These are phyloP conservation scores for Trypanosoma scelopori DNA, from an alignment of 208 protist species.

Conservation along the genomic window DNA sequence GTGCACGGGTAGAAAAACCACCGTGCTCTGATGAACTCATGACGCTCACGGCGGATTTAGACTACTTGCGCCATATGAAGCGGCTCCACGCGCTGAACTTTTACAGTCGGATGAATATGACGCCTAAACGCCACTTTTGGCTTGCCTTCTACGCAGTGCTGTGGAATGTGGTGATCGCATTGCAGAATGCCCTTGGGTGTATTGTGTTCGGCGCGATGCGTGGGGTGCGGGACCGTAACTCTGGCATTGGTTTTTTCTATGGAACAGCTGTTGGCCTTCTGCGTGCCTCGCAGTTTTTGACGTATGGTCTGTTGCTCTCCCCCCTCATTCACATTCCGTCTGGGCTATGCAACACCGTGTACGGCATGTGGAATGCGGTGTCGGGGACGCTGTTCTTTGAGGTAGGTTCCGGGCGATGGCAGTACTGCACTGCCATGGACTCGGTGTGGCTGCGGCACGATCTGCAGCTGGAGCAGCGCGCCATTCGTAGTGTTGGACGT, in stretches of 20 bases:
- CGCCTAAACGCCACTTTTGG: conserved; percentile 70
- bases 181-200: conserved; percentile 59
- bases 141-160: conserved; percentile 48
- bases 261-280: conserved; percentile 14
- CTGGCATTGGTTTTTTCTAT: conserved; percentile 22
- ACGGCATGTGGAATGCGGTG: conserved; percentile 64
- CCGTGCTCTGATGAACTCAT: conserved; percentile 1
- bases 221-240: conserved; percentile 23
- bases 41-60: conserved; percentile 43
- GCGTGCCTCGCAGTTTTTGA: conserved; percentile 44
- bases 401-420: conserved; percentile 66
- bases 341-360: conserved; percentile 64
- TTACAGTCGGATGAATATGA: conserved; percentile 78
- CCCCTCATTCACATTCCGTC: conserved; percentile 63
- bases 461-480: conserved; percentile 63
- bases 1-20: neutral
- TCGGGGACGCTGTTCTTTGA: conserved; percentile 72
- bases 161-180: conserved; percentile 65
- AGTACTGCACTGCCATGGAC: conserved; percentile 55
- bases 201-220: conserved; percentile 50
- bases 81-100: conserved; percentile 71
- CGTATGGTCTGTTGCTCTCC: conserved; percentile 66
- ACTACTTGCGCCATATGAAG: conserved; percentile 63
- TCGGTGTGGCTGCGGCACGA: conserved; percentile 40
- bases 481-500: conserved; percentile 73